phyloP scores from a whole-genome alignment of 257 asterid species.

The Jasminum sambac region DNA sequence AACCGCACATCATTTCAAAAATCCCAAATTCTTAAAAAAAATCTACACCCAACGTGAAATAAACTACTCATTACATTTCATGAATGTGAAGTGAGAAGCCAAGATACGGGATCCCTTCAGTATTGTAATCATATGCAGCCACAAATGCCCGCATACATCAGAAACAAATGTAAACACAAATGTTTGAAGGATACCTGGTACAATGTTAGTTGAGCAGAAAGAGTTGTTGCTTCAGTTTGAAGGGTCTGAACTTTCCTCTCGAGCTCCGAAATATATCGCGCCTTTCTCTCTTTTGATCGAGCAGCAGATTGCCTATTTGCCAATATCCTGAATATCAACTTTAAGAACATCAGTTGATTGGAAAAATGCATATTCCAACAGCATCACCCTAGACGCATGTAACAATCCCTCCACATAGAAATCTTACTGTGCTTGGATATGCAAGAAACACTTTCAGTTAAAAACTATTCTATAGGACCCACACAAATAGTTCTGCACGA shows the following conservation, averaged over 20 bases:
- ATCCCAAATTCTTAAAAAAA: no score
- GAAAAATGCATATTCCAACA: conserved; percentile 4
- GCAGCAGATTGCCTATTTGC: conserved; percentile 97
- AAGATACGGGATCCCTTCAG: not conserved
- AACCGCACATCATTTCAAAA: no score
- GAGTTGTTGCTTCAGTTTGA: conserved; percentile 90
- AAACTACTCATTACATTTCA: not conserved
- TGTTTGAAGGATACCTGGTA: conserved; percentile 55
- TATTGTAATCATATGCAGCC: not conserved
- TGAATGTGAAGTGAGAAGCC: not conserved
- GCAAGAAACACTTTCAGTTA: no score
- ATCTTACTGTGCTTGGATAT: no score
- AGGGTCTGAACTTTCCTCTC: conserved; percentile 98
- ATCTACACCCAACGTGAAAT: no score
- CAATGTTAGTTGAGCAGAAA: conserved; percentile 75
- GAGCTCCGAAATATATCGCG: conserved; percentile 77
- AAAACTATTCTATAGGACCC: no score
- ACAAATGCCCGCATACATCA: not conserved
- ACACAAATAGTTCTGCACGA: no score
- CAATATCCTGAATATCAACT: conserved; percentile 57
- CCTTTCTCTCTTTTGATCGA: conserved; percentile 87
- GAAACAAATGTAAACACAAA: not conserved
- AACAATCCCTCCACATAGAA: not conserved
- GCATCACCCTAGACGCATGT: not conserved
- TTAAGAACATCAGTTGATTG: conserved; percentile 1